Evolutionary conservation across 495 filamentous ascomycete species (phyloP), one percentile per base, ranked within the genome.

Genomic region (Penicillium dipodomyicola): DNA sequence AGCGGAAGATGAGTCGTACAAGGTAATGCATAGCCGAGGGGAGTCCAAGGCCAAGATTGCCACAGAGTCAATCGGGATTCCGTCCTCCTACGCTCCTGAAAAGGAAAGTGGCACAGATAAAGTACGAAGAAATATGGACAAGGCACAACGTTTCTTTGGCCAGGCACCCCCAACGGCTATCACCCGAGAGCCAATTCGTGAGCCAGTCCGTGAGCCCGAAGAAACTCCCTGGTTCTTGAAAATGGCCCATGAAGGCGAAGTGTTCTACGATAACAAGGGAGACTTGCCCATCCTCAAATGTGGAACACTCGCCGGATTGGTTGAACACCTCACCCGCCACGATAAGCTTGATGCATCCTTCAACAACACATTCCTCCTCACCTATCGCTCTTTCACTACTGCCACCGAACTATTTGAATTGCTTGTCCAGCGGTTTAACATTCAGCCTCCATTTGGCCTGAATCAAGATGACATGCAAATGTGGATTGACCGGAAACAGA

Each of bases 301-400:
- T 56, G 94, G 94, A 49, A 94, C 93, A 17, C 72, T 98, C 37
- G 79, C 88, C 35, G 95, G 88, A 9, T 72, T 98, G 62, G 95
- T 97, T n/a, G 94, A 97, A 70, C 93, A 96, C 66, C 77, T 97
- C 49, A 97, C 94, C 15, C 84, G 94, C 39, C 94, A 98, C 65
- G 94, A 98, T 77, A 91, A 90, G 66, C 83, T 96, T 3, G 95
- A 98, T 68, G 86, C 91, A n/a, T 88, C 80, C 55, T 97, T 97
- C 71, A 97, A 97, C 77, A 92, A 90, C 65, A 98, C 94, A 7
- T 98, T 98, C 82, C 84, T 98, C 15, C 82, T 97, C 35, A 98
- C 95, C 4, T 98, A 97, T 68, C 84, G 89, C 52, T 98, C 94
- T 2, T 98, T 98, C 64, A 97, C 95, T 0, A 84, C 85, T 12